phyloP scores from a whole-genome alignment of 306 rosid species.

The Medicago truncatula region MtrunA17r5.0-ANR NC_053045.1:3303501-3304000 shows the following conservation, averaged over 20 bases:
- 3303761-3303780: neutral
- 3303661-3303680: neutral
- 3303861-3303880: neutral
- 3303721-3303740: neutral
- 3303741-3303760: neutral
- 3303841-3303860: too few species aligned
- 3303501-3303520: conserved; percentile 57
- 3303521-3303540: conserved; percentile 56
- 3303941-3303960: neutral
- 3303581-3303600: conserved; percentile 57
- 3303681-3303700: neutral
- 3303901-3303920: neutral
- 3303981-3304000: neutral
- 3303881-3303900: neutral
- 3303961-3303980: conserved; percentile 3
- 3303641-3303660: conserved; percentile 1
- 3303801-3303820: neutral
- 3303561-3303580: conserved; percentile 62
- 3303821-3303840: neutral
- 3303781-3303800: neutral
- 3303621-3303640: neutral
- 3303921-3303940: neutral
- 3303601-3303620: conserved; percentile 25
- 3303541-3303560: conserved; percentile 59
- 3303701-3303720: neutral